Evolutionary conservation across 257 asterid species (phyloP).

Genomic region (Ligustrum vulgare): DNA sequence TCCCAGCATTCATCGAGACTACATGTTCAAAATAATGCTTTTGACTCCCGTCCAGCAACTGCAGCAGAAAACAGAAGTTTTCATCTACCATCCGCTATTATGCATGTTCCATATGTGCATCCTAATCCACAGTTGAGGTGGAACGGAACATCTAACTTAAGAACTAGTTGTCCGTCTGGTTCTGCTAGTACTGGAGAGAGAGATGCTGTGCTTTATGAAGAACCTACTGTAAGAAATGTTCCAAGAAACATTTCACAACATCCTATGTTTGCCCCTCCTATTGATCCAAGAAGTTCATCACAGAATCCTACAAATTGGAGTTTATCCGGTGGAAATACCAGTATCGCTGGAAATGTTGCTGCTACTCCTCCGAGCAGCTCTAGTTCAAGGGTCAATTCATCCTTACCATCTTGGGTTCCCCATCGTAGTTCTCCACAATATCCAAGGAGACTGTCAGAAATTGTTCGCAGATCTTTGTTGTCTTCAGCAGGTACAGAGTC

Average conservation of each 20-base stretch:
- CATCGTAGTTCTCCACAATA: slow-evolving; percentile 53
- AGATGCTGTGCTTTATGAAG: slow-evolving; percentile 38
- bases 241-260: slow-evolving; percentile 73
- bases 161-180: slow-evolving; percentile 38
- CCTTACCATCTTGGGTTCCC: slow-evolving; percentile 58
- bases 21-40: slow-evolving; percentile 35
- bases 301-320: slow-evolving; percentile 57
- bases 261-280: slow-evolving; percentile 62
- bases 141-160: slow-evolving; percentile 56
- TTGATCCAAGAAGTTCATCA: slow-evolving; percentile 51
- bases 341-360: slow-evolving; percentile 42
- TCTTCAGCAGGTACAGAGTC: slow-evolving; percentile 53
- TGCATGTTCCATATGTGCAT: slow-evolving; percentile 40
- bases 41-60: slow-evolving; percentile 43
- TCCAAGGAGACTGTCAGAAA: slow-evolving; percentile 65
- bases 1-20: slow-evolving; percentile 42
- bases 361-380: slow-evolving; percentile 50
- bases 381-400: slow-evolving; percentile 39
- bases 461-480: slow-evolving; percentile 66
- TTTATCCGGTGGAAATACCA: slow-evolving; percentile 42
- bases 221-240: slow-evolving; percentile 38
- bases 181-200: slow-evolving; percentile 27
- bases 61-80: slow-evolving; percentile 34
- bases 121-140: slow-evolving; percentile 52
- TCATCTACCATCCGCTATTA: slow-evolving; percentile 34